A percentile compares a stretch with the other conserved stretches of the same genome.
Conservation (phyloP, 441 rosid genomes). For the Daphne laureola region DNA sequence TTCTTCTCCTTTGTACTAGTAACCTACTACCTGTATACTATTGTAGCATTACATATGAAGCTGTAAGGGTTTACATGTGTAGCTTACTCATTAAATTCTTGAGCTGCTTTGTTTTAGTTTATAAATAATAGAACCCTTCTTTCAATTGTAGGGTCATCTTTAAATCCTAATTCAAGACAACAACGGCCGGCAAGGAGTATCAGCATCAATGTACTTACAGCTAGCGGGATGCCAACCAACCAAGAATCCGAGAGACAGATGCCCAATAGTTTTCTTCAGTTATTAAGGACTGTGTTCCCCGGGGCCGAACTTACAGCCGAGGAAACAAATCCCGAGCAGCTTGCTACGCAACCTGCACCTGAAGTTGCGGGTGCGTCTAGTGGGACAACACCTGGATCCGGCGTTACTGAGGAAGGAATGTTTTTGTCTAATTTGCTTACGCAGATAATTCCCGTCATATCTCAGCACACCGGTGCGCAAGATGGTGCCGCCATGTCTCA, state of each 20-base stretch:
- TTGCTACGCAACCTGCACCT: slow-evolving; percentile 21
- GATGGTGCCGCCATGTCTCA: slow-evolving; percentile 13
- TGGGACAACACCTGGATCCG: slow-evolving; percentile 26
- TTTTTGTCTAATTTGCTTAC: slow-evolving; percentile 55
- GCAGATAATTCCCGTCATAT: slow-evolving; percentile 49
- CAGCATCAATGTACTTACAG: slow-evolving; percentile 29
- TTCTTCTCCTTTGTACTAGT: too few relatives aligned
- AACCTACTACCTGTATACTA: neutral
- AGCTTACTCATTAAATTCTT: too few relatives aligned
- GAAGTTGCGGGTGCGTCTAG: slow-evolving; percentile 23
- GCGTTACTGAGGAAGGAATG: slow-evolving; percentile 42
- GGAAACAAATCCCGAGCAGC: slow-evolving; percentile 27
- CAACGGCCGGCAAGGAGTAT: slow-evolving; percentile 30
- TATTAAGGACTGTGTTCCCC: slow-evolving; percentile 46
- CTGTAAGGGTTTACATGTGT: slow-evolving; percentile 3
- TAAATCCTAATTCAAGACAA: slow-evolving; percentile 27
- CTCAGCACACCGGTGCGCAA: slow-evolving; percentile 30
- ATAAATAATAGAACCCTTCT: neutral
- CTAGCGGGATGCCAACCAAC: slow-evolving; percentile 31
- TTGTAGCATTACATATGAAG: neutral
- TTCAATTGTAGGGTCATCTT: slow-evolving; percentile 27
- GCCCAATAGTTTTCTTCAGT: slow-evolving; percentile 34
- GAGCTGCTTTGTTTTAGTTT: too few relatives aligned
- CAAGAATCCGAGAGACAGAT: slow-evolving; percentile 42
- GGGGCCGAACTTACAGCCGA: slow-evolving; percentile 48